Evolutionary conservation across 2,329 filamentous ascomycete genomes (phyloP).

Genomic region (Stagonosporopsis tanaceti): DNA sequence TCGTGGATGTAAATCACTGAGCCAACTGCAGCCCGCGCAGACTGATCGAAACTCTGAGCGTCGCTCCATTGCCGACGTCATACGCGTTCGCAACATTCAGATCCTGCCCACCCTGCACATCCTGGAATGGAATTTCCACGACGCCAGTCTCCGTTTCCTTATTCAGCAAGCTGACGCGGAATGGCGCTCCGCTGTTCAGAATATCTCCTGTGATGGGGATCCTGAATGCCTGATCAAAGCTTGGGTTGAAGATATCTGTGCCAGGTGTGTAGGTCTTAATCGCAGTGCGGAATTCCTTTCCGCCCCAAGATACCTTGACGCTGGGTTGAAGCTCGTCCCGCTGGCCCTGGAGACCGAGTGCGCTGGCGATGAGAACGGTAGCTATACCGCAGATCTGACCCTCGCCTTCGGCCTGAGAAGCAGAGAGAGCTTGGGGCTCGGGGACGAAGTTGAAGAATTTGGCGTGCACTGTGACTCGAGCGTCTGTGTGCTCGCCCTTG

Average conservation of each 20-base stretch:
- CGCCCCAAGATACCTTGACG: constrained; percentile 55
- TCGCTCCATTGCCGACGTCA: constrained; percentile 38
- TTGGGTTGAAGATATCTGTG: constrained; percentile 59
- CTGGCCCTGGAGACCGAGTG: constrained; percentile 52
- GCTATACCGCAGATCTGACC: constrained; percentile 52
- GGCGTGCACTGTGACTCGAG: constrained; percentile 49
- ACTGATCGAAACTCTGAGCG: constrained; percentile 36
- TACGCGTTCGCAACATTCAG: constrained; percentile 31
- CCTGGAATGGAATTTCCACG: constrained; percentile 36
- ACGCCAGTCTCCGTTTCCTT: constrained; percentile 36
- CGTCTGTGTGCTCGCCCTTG: constrained; percentile 50
- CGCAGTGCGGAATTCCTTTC: constrained; percentile 53
- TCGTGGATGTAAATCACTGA: background rate
- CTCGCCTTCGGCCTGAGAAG: constrained; percentile 32
- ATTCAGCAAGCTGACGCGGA: constrained; percentile 41
- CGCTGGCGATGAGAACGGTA: constrained; percentile 56
- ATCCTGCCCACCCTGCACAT: constrained; percentile 35
- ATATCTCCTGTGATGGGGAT: constrained; percentile 52
- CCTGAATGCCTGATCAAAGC: constrained; percentile 57
- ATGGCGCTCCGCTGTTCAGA: constrained; percentile 30
- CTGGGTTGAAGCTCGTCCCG: constrained; percentile 57
- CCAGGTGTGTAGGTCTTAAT: constrained; percentile 56
- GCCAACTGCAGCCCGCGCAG: constrained; percentile 34
- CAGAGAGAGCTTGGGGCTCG: constrained; percentile 44
- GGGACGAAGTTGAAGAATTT: constrained; percentile 55